Base-by-base conservation (phyloP, 768 basidiomycete genomes). In the Xerocomellus amylosporus region DNA sequence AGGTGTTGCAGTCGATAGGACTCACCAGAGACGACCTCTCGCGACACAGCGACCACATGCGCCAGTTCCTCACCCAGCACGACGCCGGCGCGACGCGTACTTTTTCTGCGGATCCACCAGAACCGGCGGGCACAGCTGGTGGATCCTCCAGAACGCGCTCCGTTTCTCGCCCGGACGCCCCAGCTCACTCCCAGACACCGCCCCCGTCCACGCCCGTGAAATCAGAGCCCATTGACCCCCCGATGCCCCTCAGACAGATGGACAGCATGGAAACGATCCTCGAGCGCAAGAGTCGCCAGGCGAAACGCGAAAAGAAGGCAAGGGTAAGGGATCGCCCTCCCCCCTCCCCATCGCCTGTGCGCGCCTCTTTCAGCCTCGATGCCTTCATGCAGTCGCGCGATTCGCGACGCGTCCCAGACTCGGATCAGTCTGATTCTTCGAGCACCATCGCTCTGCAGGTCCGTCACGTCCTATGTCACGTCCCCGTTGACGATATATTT, bases 241-340 rank as follows among this genome's bases (percentile, higher is more conserved):
- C 73, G 41, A 67, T 79, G 48, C 78, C 83, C 13, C 67, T 76
- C 22, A 81, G 86, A 30, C 82, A 79, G 34, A 81, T 82, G 71
- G 85, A 86, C 58, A 87, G 79, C 65, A 90, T 90, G 88, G 86
- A 90, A 58, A 73, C 81, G 72, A 81, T 90, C 39, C 79, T 90
- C 56, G 88, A 90, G 67, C 80, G 85, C 42, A 86, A 88, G 67
- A 76, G 69, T 54, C 78, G 83, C 51, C 81, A 79, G 56, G 78
- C 68, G 53, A 79, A 76, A 62, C 80, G 75, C 49, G 83, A 80
- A 51, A 79, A 81, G 65, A 71, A 70, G 54, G 58, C 55, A 42
- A 77, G 73, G 56, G 74, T 67, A 45, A 81, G 76, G 63, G 85
- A 82, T 54, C 77, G 81, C 61, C 75, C 77, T 24, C 71, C 72